These are phyloP conservation scores for Dactylellina leptospora DNA, from an alignment of 2,329 filamentous ascomycete genomes.

Conservation along the genomic window DNA sequence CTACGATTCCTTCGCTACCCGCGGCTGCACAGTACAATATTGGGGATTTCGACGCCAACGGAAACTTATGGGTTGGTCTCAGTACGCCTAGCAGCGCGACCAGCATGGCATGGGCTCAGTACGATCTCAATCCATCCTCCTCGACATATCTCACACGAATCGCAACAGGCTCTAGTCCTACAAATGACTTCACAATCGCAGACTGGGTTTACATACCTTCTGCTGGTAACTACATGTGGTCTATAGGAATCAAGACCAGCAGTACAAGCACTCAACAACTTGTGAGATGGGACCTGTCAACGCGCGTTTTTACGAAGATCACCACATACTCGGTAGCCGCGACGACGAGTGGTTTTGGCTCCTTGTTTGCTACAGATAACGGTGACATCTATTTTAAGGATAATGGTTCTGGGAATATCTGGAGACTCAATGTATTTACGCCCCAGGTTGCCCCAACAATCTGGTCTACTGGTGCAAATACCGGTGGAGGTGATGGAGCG, in stretches of 20 bases:
- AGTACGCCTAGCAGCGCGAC: not conserved
- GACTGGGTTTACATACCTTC: constrained; percentile 20
- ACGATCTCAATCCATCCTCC: not conserved
- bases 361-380: not conserved
- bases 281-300: not conserved
- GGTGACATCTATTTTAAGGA: not conserved
- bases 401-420: constrained; percentile 2
- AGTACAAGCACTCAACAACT: not conserved
- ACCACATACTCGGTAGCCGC: not conserved
- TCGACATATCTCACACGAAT: not conserved
- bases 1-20: not conserved
- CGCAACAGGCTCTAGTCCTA: not conserved
- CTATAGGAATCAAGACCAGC: not conserved
- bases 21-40: not conserved
- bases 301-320: not conserved
- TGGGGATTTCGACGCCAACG: constrained; percentile 3
- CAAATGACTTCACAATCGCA: not conserved
- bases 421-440: not conserved
- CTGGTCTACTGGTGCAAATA: not conserved
- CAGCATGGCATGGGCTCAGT: not conserved
- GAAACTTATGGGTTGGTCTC: not conserved
- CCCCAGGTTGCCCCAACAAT: not conserved
- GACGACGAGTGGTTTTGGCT: not conserved
- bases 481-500: not conserved
- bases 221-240: constrained; percentile 2